Evolutionary conservation across 108 stramenopile species (phyloP).

Genomic region (Craspedostauros australis): DNA sequence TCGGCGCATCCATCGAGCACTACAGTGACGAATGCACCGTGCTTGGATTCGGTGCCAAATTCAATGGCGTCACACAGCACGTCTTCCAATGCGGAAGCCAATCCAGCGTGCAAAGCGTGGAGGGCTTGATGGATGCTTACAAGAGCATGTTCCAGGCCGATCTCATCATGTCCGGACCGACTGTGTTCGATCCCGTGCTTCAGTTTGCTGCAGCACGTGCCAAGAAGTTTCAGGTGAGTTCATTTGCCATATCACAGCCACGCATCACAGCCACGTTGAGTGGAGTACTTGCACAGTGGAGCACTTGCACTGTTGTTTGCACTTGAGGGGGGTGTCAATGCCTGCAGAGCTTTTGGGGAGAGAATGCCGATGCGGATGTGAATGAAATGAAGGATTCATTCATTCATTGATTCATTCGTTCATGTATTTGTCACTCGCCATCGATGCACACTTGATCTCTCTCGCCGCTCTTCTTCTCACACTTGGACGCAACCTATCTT

Average conservation of each 20-base stretch:
- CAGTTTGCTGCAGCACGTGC: constrained; percentile 28
- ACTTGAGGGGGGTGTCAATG: too few relatives aligned
- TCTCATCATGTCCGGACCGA: constrained; percentile 71
- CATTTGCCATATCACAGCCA: too few relatives aligned
- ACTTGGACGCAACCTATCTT: too few relatives aligned
- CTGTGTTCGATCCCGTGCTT: constrained; percentile 39
- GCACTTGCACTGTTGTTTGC: neutral
- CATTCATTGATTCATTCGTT: too few relatives aligned
- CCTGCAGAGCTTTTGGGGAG: too few relatives aligned
- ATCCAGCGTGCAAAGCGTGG: constrained; percentile 33
- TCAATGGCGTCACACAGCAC: constrained; percentile 45
- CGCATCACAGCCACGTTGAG: too few relatives aligned
- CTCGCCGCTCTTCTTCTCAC: too few relatives aligned
- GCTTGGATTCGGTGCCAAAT: constrained; percentile 84
- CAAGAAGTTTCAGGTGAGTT: neutral
- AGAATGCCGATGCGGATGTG: too few relatives aligned
- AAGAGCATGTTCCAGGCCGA: constrained; percentile 39
- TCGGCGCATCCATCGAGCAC: constrained; percentile 43
- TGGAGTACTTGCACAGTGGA: neutral
- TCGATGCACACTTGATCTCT: too few relatives aligned
- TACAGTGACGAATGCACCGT: constrained; percentile 49
- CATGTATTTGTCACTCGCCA: too few relatives aligned
- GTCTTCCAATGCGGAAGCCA: constrained; percentile 49
- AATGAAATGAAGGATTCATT: too few relatives aligned
- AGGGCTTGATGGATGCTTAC: constrained; percentile 64